Conservation (phyloP, 2,329 filamentous ascomycete genomes). For the Didymella sp. region DNA sequence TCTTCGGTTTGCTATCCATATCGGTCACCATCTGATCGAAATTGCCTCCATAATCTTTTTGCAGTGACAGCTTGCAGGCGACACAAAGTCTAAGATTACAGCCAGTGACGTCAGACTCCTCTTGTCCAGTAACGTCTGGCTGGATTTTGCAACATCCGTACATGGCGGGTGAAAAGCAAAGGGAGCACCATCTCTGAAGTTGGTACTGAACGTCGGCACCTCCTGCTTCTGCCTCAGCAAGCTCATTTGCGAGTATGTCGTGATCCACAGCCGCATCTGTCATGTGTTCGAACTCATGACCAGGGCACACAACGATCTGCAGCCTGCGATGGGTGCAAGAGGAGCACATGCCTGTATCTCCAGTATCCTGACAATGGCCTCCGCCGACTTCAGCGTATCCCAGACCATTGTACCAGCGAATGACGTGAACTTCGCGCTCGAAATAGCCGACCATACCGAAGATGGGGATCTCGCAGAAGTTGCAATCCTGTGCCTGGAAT, state of each 20-base stretch:
- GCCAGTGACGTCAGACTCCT: conserved; percentile 24
- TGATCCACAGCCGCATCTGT: not conserved
- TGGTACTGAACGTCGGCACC: conserved; percentile 22
- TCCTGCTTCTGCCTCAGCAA: conserved; percentile 21
- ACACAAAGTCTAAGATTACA: conserved; percentile 41
- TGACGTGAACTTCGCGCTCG: conserved; percentile 43
- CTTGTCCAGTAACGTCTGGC: conserved; percentile 2
- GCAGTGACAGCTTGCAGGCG: conserved; percentile 23
- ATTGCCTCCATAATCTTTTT: conserved; percentile 9
- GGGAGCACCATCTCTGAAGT: conserved; percentile 38
- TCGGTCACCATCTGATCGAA: conserved; percentile 20
- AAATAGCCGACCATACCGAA: conserved; percentile 53
- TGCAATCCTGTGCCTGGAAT: conserved; percentile 46
- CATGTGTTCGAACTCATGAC: conserved; percentile 25
- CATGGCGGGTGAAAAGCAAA: conserved; percentile 38
- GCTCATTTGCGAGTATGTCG: conserved; percentile 16
- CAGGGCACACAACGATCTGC: conserved; percentile 33
- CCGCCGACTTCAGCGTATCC: conserved; percentile 50
- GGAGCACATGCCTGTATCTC: conserved; percentile 36
- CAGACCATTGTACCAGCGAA: conserved; percentile 44
- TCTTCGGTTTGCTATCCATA: conserved; percentile 30
- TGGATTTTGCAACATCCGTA: conserved; percentile 29
- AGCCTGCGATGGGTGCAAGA: conserved; percentile 28
- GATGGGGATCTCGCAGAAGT: conserved; percentile 52
- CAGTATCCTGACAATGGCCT: conserved; percentile 45